Conservation (phyloP, 75 land plant genomes). For the Picea glauca region DNA sequence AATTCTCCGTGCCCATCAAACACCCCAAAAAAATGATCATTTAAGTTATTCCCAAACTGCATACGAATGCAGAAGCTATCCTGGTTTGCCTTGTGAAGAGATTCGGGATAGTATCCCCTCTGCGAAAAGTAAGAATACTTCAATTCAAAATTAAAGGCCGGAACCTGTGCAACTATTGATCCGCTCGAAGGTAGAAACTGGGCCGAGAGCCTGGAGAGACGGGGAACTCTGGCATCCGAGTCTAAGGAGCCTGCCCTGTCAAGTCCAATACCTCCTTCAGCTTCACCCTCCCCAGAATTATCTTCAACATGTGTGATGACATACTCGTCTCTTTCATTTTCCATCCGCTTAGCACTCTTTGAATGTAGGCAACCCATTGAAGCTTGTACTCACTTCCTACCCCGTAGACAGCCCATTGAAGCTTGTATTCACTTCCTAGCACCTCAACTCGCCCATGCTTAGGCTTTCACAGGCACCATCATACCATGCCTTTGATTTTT, state of each 20-base stretch:
- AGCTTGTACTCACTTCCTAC: neutral
- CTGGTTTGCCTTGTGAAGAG: slow-evolving; percentile 77
- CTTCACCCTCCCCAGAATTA: slow-evolving; percentile 9
- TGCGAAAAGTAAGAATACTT: slow-evolving; percentile 69
- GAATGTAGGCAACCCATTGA: neutral
- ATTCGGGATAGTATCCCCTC: slow-evolving; percentile 83
- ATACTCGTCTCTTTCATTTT: neutral
- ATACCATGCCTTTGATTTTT: neutral
- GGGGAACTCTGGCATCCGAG: slow-evolving; percentile 64
- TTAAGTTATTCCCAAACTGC: slow-evolving; percentile 50
- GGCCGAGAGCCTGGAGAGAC: slow-evolving; percentile 66
- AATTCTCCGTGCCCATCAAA: slow-evolving; percentile 92
- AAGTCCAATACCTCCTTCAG: slow-evolving; percentile 6
- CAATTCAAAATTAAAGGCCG: slow-evolving; percentile 55
- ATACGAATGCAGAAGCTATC: slow-evolving; percentile 80
- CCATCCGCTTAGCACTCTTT: neutral
- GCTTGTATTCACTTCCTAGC: neutral
- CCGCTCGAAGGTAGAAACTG: slow-evolving; percentile 91
- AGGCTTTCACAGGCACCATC: neutral
- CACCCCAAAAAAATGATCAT: slow-evolving; percentile 82
- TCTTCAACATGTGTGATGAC: neutral
- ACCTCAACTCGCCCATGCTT: neutral
- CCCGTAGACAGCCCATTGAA: neutral
- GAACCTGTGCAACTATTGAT: slow-evolving; percentile 60
- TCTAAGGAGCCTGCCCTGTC: slow-evolving; percentile 22